Base-by-base conservation (phyloP, 306 rosid genomes). In the Abrus pulchellus region DNA sequence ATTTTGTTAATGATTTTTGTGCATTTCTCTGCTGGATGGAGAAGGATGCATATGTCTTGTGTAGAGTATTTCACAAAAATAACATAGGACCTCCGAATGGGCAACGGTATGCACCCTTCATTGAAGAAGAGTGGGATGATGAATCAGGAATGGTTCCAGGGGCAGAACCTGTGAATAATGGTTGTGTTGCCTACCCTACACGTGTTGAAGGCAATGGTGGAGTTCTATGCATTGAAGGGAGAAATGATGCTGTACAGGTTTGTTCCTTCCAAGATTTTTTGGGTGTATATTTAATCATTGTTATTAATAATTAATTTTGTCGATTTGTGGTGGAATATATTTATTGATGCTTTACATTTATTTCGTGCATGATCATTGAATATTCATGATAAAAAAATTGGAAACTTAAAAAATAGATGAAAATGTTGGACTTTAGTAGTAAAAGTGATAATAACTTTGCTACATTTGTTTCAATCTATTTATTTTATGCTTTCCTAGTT, bases 51-150 rank as follows among this genome's bases (percentile, higher is more conserved):
- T 96, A 78, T 88, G 99, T 96, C 70, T 85, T 96, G 76, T 93
- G 98, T 91, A 90, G 99, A 89, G 97, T 96, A 34, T 96, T 96
- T 89, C 99, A 93, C 90, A 96, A 93, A 87, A 96, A 93, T 87
- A 96, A 96, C 87, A 93, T 95, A 50, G 98, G 99, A 59, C 99
- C 99, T 59, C 99, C 99, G 0, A 95, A 91, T 83, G 98, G 99
- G 81, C 98, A 95, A 77, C 93, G 99, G 0, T 95, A 95, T 90
- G 99, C 99, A 0, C 98, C 99, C 81, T 96, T 96, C 81, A 43
- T 96, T 61, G 99, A 96, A 87, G 97, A 93, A 83, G 99, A 96
- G 76, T 96, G 99, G 99, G 98, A 96, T 43, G 97, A 93, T 53
- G 80, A 82, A 40, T 69, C 85, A 1, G 86, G 86, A 54, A 68